Conservation (phyloP, 768 basidiomycete genomes). For the Lyophyllum shimeji region DNA sequence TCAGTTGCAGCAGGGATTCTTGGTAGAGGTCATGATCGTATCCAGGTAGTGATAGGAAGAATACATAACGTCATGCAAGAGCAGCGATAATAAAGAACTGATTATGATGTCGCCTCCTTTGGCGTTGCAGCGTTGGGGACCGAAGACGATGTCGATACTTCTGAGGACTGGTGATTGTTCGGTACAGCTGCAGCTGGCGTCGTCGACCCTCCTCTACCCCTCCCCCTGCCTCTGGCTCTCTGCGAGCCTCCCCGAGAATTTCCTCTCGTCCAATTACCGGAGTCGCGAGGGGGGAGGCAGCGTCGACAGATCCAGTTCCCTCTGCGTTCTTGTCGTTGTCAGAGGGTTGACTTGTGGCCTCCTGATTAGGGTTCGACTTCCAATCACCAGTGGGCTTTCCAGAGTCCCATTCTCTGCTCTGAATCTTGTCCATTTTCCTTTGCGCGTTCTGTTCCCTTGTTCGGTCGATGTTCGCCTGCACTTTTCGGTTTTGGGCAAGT, state of each 20-base stretch:
- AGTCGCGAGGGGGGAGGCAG: conserved; percentile 17
- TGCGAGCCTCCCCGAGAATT: conserved; percentile 23
- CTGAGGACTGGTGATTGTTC: background rate
- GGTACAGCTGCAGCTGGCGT: background rate
- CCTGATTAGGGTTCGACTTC: conserved; percentile 24
- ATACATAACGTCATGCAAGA: conserved; percentile 6
- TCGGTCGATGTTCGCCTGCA: conserved; percentile 68
- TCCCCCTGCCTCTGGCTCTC: conserved; percentile 30
- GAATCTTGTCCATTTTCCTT: conserved; percentile 79
- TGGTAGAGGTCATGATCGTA: background rate
- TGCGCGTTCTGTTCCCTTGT: conserved; percentile 78
- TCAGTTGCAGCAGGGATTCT: background rate
- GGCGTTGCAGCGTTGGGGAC: background rate
- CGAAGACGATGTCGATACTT: conserved; percentile 1
- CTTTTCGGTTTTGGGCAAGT: conserved; percentile 56
- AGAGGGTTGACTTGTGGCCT: conserved; percentile 6
- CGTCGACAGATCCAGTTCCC: background rate
- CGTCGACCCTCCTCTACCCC: conserved; percentile 31
- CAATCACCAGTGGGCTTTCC: conserved; percentile 50
- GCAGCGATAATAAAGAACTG: background rate
- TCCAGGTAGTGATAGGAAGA: conserved; percentile 6
- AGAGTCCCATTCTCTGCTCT: conserved; percentile 83
- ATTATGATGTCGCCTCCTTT: conserved; percentile 7
- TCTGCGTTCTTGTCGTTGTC: conserved; percentile 11
- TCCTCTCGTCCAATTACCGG: conserved; percentile 29